Evolutionary conservation across 2,329 filamentous ascomycete species (phyloP), one percentile per base, ranked within the genome.

Genomic region (Fusarium sp.): DNA sequence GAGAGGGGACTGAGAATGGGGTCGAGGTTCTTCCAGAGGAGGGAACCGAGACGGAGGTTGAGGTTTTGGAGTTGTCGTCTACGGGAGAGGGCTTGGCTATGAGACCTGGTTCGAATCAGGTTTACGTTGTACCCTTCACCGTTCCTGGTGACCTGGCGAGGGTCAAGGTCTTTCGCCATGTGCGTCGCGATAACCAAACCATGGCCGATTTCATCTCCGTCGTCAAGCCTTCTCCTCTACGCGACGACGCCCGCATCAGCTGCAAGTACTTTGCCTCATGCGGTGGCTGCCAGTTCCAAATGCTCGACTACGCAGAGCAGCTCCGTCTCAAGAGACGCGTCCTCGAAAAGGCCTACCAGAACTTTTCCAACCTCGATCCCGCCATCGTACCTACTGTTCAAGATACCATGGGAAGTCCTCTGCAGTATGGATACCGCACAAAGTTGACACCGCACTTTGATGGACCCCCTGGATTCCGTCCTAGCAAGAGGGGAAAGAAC

Each of bases 401-500:
- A 59, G 93, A 97, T 74, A 99, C 97, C 10, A 95, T 98, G 78
- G 94, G 93, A 57, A 97, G 94, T 48, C 97, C 97, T 3, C 84
- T 98, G 71, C 92, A 97, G 83, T 98, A 97, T 83, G 94, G 93
- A 66, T 99, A 99, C 86, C 91, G 97, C 64, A 99, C 97, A 22
- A 99, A 99, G 85, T 88, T 99, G 75, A 99, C 97, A 20, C 97
- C 97, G 31, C 97, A 99, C 83, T 99, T 98, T 81, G 93, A 97
- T 80, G 93, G 91, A 0, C 94, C 95, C 1, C 90, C 91, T 6
- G 88, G 86, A 43, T 84, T 79, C 80, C 83, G 89, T 68, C 82
- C 80, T 70, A 83, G 89, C 78, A 83, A 81, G 79, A 86, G 89
- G 68, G 85, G 86, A 68, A 88, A 87, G 79, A 86, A 88, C 67